Evolutionary conservation across 768 basidiomycete genomes (phyloP), one percentile per base, ranked within the genome.

Genomic region (Heimioporus sp.): DNA sequence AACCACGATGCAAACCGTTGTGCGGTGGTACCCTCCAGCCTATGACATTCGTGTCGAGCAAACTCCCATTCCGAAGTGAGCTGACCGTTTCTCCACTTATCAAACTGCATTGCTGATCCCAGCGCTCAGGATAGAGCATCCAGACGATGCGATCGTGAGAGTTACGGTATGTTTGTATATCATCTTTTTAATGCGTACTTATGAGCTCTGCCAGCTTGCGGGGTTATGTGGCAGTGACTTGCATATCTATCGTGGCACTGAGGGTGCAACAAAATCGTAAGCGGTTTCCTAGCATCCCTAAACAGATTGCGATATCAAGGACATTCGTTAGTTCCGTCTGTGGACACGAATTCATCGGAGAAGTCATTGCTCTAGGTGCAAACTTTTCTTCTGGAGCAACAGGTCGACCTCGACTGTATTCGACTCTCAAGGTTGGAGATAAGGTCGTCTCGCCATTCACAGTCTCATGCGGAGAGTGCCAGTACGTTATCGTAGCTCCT

Each of bases 371-470:
- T 11, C 76, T 92, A 9, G 90, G 88, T 35, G 70, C 76, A 20
- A 83, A 72, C 59, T 90, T 82, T 60, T 72, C 72, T 5, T 58
- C 69, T 8, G 66, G 64, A 9, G 67, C 60, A 5, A 56, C 72
- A 39, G 81, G 76, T 40, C 75, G 89, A 43, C 87, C 89, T 1
- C 62, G 65, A 21, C 70, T 89, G 16, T 90, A 91, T 55, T 73
- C 82, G 0, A 79, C 71, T 20, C 74, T 92, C 48, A 80, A 76
- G 49, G 67, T 88, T 7, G 89, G 88, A 6, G 85, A 92, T 63
- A 86, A 82, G 60, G 86, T 92, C 13, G 82, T 92, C 20, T 83
- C 87, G 1, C 87, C 90, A 3, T 92, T 91, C 68, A 88, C 88
- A 0, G 76, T 80, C n/a, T 87, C 81, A 44, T 92, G 90, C 57